Base-by-base conservation (phyloP, 352 stramenopile species). In the Globisporangium parvum region DNA sequence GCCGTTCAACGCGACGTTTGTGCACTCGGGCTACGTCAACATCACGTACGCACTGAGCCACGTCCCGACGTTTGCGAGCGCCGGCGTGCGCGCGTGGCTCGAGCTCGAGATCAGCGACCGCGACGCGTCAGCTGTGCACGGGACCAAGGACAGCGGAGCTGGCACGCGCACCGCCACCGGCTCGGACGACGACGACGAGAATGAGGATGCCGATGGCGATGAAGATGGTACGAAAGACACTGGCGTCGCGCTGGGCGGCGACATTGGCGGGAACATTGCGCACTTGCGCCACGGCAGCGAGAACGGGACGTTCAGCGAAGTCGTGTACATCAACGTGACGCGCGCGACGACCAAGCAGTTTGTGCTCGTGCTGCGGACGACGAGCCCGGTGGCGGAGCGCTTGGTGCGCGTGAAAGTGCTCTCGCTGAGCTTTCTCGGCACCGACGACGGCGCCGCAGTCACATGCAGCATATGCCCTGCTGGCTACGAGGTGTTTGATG, bases 11-110 rank as follows among this genome's bases (percentile, higher is more conserved):
- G 66, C 78, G 0, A 77, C 65, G 5, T 88, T 75, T 39, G 53
- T 66, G 33, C 69, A 83, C 57, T 85, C 67, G 2, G 80, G 75
- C 2, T 75, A 51, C 31, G 40, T 91, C 10, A 80, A 88, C 55
- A 31, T 91, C 24, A 91, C 77, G 33, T 91, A 91, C 51, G 54
- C 72, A 33, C 57, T 91, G 14, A 69, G 71, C 20, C 71, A 80
- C 26, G 68, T 91, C 2, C 80, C 80, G 1, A 88, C 80, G 0
- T 88, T 88, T 54, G 78, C 66, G 47, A 66, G 60, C 4, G 69
- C 82, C n/a, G 75, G 74, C 2, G 66, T 64, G 8, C 77, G 77
- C 33, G 80, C 77, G n/a, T 91, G 80, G 80, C 60, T 91, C 23
- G 80, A 88, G 60, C 58, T 91, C 15, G 75, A 91, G 59, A 63